Conservation (phyloP, 1,284 basidiomycete species). For the Leccinum pachyderme region DNA sequence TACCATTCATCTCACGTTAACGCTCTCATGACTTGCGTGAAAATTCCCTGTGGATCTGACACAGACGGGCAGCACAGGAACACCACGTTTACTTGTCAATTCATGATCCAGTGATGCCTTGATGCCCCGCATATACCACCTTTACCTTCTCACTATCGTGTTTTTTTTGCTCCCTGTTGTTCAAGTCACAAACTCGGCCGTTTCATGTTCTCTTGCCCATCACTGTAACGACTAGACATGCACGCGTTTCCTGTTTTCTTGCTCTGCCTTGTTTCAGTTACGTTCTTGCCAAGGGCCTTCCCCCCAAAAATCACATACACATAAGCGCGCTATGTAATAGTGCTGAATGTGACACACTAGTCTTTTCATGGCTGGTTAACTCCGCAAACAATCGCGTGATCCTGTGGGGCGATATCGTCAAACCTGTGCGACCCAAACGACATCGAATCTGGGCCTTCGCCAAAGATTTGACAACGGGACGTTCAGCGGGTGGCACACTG, state of each 20-base stretch:
- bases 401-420: constrained; percentile 5
- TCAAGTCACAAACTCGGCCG: constrained; percentile 22
- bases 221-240: constrained; percentile 71
- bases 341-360: constrained; percentile 20
- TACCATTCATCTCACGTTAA: constrained; percentile 29
- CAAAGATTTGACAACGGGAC: constrained; percentile 5
- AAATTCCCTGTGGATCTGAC: constrained; percentile 16
- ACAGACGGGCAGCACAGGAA: constrained; percentile 13
- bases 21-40: constrained; percentile 17
- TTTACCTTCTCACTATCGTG: constrained; percentile 11
- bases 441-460: constrained; percentile 9
- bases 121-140: constrained; percentile 25
- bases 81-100: constrained; percentile 23
- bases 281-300: constrained; percentile 10
- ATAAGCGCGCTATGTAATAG: constrained; percentile 10
- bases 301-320: constrained; percentile 21
- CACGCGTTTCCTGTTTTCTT: constrained; percentile 38
- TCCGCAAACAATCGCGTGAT: constrained; percentile 2
- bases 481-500: constrained; percentile 5
- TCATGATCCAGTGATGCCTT: constrained; percentile 28
- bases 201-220: constrained; percentile 25
- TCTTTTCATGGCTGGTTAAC: constrained; percentile 5
- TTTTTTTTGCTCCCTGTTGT: constrained; percentile 26
- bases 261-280: constrained; percentile 29
- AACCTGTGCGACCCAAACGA: constrained; percentile 9